Conservation (phyloP, 1,284 basidiomycete genomes). For the Quambalaria eucalypti region DNA sequence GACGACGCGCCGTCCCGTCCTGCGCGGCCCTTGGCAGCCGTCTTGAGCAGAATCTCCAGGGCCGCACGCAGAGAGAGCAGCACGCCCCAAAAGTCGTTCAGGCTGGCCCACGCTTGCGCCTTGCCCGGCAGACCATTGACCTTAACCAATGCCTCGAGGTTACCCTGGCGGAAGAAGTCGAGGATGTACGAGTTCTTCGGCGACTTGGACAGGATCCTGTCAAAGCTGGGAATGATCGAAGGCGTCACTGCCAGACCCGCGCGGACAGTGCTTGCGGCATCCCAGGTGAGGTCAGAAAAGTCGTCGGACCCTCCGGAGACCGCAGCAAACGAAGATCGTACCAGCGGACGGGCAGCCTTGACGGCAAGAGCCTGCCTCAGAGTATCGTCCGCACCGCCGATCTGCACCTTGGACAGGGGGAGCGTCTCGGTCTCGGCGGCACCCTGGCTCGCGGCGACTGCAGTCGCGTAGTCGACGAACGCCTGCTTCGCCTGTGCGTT, state of each 20-base stretch:
- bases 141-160: constrained; percentile 50
- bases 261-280: not conserved
- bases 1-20: not conserved
- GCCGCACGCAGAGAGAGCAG: not conserved
- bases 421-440: not conserved
- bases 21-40: not conserved
- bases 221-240: not conserved
- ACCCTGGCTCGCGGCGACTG: not conserved
- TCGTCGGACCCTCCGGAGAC: not conserved
- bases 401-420: not conserved
- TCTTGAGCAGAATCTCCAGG: constrained; percentile 1
- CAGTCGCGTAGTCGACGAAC: not conserved
- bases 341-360: too few species aligned
- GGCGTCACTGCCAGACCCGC: not conserved
- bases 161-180: constrained; percentile 62
- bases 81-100: not conserved
- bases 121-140: constrained; percentile 4
- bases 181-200: constrained; percentile 56
- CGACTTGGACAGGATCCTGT: not conserved
- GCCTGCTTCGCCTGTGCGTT: not conserved
- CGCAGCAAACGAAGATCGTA: not conserved
- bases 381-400: not conserved
- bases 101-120: not conserved
- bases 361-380: too few species aligned
- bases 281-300: not conserved